These are phyloP conservation scores for Colletotrichum neosansevieriae DNA, from an alignment of 2,329 filamentous ascomycete species.

Conservation along the genomic window DNA sequence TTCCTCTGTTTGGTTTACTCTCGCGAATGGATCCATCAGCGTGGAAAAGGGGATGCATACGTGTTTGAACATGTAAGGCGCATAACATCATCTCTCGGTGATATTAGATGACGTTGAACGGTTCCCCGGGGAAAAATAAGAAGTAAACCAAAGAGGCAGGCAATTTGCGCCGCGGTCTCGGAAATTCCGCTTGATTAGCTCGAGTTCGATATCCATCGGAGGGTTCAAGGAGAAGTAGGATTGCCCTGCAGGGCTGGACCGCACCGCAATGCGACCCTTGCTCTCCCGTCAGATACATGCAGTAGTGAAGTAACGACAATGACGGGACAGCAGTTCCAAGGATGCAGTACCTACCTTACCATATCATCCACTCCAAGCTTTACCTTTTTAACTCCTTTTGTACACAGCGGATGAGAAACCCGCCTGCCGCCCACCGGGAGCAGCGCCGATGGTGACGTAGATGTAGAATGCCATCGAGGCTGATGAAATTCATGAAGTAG, in stretches of 20 bases:
- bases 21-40: too few relatives aligned
- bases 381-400: not conserved
- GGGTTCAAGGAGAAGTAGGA: not conserved
- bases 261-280: conserved; percentile 9
- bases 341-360: not conserved
- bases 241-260: conserved; percentile 11
- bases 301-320: conserved; percentile 14
- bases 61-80: too few relatives aligned
- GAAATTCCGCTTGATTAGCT: too few relatives aligned
- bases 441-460: conserved; percentile 23
- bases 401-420: not conserved
- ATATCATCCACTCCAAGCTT: not conserved
- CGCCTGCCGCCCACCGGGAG: not conserved
- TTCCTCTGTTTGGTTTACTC: not conserved
- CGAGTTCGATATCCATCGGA: too few relatives aligned
- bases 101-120: too few relatives aligned
- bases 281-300: conserved; percentile 1
- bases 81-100: too few relatives aligned
- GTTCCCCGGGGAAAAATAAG: too few relatives aligned
- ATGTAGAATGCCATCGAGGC: not conserved
- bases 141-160: too few relatives aligned
- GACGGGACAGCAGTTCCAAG: not conserved
- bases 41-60: not conserved
- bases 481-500: not conserved
- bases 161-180: too few relatives aligned